These are phyloP conservation scores for Sclerotiophoma versabilis DNA, from an alignment of 2,329 filamentous ascomycete species.

Conservation along the genomic window DNA sequence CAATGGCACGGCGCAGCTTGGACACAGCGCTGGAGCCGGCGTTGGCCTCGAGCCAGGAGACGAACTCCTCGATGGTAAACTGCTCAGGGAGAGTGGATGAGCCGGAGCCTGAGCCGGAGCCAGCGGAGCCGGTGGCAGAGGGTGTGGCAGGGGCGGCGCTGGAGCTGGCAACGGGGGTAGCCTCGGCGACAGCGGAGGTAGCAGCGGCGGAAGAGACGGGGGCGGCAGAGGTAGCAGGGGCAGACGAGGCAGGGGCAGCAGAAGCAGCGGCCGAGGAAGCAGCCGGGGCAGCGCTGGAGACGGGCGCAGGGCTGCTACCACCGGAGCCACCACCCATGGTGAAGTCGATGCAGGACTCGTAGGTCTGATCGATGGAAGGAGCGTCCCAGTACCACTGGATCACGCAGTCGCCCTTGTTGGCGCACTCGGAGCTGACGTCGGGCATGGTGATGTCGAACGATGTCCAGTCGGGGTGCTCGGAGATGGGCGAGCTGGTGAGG, in stretches of 20 bases:
- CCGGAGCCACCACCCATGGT: slow-evolving; percentile 46
- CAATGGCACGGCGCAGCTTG: slow-evolving; percentile 36
- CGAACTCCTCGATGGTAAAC: slow-evolving; percentile 45
- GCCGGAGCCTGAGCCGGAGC: slow-evolving; percentile 11
- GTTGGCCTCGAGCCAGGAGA: slow-evolving; percentile 41
- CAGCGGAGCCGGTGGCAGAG: slow-evolving; percentile 12
- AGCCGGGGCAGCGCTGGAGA: slow-evolving; percentile 12
- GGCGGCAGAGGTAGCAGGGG: slow-evolving; percentile 22
- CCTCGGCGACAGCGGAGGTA: slow-evolving; percentile 9
- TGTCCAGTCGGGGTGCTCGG: slow-evolving; percentile 52
- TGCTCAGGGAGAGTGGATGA: slow-evolving; percentile 34
- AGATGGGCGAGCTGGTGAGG: slow-evolving; percentile 53
- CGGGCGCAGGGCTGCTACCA: slow-evolving; percentile 10
- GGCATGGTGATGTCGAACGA: slow-evolving; percentile 64
- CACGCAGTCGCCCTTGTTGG: slow-evolving; percentile 59
- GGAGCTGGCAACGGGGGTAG: slow-evolving; percentile 11
- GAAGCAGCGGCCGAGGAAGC: slow-evolving; percentile 6
- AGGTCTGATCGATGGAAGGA: slow-evolving; percentile 63
- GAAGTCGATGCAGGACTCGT: slow-evolving; percentile 70
- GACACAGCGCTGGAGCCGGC: slow-evolving; percentile 29
- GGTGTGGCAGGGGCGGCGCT: slow-evolving; percentile 12
- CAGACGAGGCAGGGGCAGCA: slow-evolving; percentile 13
- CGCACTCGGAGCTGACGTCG: slow-evolving; percentile 56
- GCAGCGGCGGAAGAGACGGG: slow-evolving; percentile 15
- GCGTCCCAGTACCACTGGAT: slow-evolving; percentile 71